phyloP scores from a whole-genome alignment of 192 early-diverging fungal genomes.

The Allomyces javanicus region DNA sequence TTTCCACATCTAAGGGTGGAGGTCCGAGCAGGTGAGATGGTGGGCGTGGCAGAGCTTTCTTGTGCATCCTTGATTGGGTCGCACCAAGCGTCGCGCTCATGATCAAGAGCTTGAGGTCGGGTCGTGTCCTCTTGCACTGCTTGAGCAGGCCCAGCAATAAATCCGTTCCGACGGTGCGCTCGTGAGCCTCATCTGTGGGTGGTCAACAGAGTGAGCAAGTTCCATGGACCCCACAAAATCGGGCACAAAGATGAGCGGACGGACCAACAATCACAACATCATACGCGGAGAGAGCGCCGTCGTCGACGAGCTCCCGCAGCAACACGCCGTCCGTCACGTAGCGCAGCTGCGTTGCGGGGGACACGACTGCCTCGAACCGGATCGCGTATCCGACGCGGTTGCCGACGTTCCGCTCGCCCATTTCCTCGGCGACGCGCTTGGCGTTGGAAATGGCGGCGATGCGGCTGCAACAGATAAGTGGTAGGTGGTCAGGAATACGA shows the following conservation, averaged over 20 bases:
- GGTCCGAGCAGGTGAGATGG: slow-evolving; percentile 12
- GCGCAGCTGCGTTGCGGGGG: slow-evolving; percentile 12
- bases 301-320: slow-evolving; percentile 12
- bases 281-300: slow-evolving; percentile 13
- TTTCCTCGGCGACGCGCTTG: slow-evolving; percentile 24
- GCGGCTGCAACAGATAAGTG: slow-evolving; percentile 19
- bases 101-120: slow-evolving; percentile 81
- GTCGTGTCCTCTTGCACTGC: slow-evolving; percentile 43
- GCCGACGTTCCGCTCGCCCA: slow-evolving; percentile 9
- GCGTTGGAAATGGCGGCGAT: slow-evolving; percentile 62
- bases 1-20: slow-evolving; percentile 42
- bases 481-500: neutral
- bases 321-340: slow-evolving; percentile 39
- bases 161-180: slow-evolving; percentile 35
- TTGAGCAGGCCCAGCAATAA: slow-evolving; percentile 29
- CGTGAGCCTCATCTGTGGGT: slow-evolving; percentile 20
- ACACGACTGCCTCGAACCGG: slow-evolving; percentile 22
- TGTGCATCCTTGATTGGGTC: too few species aligned
- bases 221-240: too few species aligned
- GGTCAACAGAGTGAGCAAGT: too few species aligned
- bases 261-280: slow-evolving; percentile 30
- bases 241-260: neutral
- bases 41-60: slow-evolving; percentile 43
- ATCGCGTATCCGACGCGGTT: slow-evolving; percentile 27
- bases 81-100: slow-evolving; percentile 65